Evolutionary conservation across 2,329 filamentous ascomycete species (phyloP), one percentile per base, ranked within the genome.

Genomic region (Bipolaris cookei): DNA sequence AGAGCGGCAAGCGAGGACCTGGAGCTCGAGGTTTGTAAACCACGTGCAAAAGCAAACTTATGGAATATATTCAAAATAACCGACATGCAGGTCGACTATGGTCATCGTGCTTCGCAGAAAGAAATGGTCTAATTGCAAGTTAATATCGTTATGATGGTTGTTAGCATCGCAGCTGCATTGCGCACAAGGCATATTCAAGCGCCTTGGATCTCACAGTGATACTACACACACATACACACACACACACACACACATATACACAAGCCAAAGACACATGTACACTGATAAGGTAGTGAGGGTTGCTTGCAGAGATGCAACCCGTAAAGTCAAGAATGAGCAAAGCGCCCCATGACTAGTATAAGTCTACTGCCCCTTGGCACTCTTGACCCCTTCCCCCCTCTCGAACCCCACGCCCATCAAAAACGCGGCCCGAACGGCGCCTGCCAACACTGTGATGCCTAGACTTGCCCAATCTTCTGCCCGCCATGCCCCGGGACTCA

Each of bases 381-480:
- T 51, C 25, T 44, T 44, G 23, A 28, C 7, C 7, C 23, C 23
- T 6, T 25, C 21, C 28, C 13, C 20, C 16, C 67, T 58, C 46
- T 4, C 6, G 11, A 70, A 60, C 13, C 65, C 66, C 3, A 68
- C 56, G 1, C 61, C 56, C 18, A 57, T 48, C 47, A 71, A 34
- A 43, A 71, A 72, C 1, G 57, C 59, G 56, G 64, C 37, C 59
- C 61, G 64, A 39, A 51, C 59, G 64, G 53, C 56, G 56, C 41
- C 69, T 56, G 57, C 73, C 56, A 50, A 55, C 16, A 20, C 69
- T 51, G 38, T 76, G 61, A 56, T 66, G 44, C 23, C 54, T 67
- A 78, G 13, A 74, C 78, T 62, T 64, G 75, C 59, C 76, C 65
- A 67, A 56, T 68, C 66, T 61, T 69, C 61, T 35, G 43, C 56